Evolutionary conservation across 495 filamentous ascomycete genomes (phyloP), one percentile per base, ranked within the genome.

Genomic region (Coniosporium apollinis): DNA sequence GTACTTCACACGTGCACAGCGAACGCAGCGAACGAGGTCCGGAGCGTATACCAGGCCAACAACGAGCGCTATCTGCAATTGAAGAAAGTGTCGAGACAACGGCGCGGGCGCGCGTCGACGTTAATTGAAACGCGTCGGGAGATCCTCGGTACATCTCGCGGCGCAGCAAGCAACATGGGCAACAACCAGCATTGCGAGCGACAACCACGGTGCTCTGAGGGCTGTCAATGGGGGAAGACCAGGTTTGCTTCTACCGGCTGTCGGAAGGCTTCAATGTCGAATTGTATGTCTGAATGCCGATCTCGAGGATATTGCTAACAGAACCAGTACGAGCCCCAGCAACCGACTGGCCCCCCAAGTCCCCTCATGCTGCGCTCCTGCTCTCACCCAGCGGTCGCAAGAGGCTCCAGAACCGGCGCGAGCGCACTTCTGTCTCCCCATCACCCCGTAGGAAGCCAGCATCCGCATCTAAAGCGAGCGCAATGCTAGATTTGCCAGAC

Each of bases 351-450:
- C 85, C 85, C 28, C 85, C 85, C 10, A 67, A 76, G 52, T 92
- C 84, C 11, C 85, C 85, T 33, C 75, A 81, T 54, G 80, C 86
- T 36, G 85, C 71, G 19, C 69, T 94, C 3, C 59, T 91, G 17
- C 79, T 75, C 55, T 87, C 82, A 4, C 85, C 85, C 0, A 67
- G 70, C 36, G 85, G 83, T 19, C 77, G 84, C 43, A 69, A 73
- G 47, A 74, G 69, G 40, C 60, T 76, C 40, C 71, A 75, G 43
- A 67, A 74, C 44, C 60, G 77, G 39, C 64, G 69, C 34, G 68
- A 75, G 32, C 34, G 31, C 41, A 41, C 20, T 15, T 42, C 42
- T 3, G 30, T 36, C 3, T 75, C 77, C 11, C 69, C 72, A 6
- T 69, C 72, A 0, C 69, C 71, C 0, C 8, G 30, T 3, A 28